These are phyloP conservation scores for Carex scoparia DNA, from an alignment of 176 grass and related monocot species.

Conservation along the genomic window DNA sequence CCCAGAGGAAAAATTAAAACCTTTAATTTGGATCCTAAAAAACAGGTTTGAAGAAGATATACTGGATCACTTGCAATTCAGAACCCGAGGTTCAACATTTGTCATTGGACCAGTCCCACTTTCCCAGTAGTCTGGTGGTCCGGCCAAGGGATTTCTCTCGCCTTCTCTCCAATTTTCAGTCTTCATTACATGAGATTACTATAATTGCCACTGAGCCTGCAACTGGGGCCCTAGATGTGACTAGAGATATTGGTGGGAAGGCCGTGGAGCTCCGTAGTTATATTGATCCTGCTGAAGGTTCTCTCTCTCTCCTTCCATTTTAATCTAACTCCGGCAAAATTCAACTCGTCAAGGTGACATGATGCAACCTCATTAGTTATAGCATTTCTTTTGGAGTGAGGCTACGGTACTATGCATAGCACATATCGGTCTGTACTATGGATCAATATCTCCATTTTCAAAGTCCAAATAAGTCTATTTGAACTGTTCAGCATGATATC, in stretches of 20 bases:
- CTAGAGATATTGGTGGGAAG: conserved; percentile 53
- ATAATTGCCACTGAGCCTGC: conserved; percentile 65
- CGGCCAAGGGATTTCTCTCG: conserved; percentile 62
- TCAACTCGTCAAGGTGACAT: no score
- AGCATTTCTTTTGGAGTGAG: no score
- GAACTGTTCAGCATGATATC: no score
- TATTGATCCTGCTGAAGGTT: conserved; percentile 77
- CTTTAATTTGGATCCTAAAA: neutral
- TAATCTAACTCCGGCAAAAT: no score
- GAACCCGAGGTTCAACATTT: conserved; percentile 70
- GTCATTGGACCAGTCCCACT: conserved; percentile 48
- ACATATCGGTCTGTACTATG: no score
- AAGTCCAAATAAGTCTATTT: no score
- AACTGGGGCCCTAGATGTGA: conserved; percentile 14
- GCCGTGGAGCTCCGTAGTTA: conserved; percentile 87
- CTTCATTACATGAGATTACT: conserved; percentile 88
- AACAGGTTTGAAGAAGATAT: conserved; percentile 70
- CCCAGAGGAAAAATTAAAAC: neutral
- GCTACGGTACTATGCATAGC: no score
- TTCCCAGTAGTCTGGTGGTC: conserved; percentile 64
- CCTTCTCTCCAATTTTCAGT: conserved; percentile 91
- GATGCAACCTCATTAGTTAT: no score
- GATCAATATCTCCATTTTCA: no score
- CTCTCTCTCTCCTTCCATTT: neutral
- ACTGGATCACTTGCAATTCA: conserved; percentile 67